A percentile compares a stretch with the other conserved stretches of the same genome.
Evolutionary conservation across 2,329 filamentous ascomycete genomes (phyloP).

Genomic region (Fusarium sp.): DNA sequence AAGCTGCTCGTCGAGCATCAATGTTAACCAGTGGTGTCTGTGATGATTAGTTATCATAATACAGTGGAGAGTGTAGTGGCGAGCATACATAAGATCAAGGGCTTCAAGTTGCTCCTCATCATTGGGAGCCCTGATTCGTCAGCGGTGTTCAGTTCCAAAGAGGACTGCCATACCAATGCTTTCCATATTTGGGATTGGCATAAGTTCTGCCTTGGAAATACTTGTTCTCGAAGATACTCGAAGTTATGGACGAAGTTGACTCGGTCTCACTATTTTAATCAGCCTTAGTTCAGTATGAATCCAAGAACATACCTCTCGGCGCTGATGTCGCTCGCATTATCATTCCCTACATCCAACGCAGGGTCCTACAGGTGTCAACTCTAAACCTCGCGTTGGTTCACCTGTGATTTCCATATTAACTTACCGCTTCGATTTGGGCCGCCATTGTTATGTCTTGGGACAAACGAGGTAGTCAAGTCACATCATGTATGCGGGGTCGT

Average conservation of each 20-base stretch:
- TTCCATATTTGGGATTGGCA: constrained; percentile 46
- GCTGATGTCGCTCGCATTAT: constrained; percentile 24
- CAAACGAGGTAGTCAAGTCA: not conserved
- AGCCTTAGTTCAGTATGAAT: fast-evolving
- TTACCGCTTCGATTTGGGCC: constrained; percentile 29
- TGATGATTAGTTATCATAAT: fast-evolving
- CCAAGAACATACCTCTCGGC: constrained; percentile 11
- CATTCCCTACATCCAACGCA: constrained; percentile 9
- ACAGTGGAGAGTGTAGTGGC: fast-evolving
- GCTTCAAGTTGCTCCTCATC: constrained; percentile 45
- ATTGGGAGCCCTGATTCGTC: constrained; percentile 36
- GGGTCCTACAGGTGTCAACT: constrained; percentile 22
- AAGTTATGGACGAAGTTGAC: constrained; percentile 41
- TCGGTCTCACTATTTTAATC: constrained; percentile 25
- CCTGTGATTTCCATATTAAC: not conserved
- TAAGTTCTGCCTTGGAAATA: constrained; percentile 43
- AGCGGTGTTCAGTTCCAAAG: not conserved
- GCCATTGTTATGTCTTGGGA: constrained; percentile 5
- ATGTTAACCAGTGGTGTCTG: constrained; percentile 43
- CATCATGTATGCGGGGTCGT: constrained; percentile 7
- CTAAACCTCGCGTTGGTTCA: fast-evolving
- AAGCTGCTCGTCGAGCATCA: constrained; percentile 42
- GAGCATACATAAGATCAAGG: constrained; percentile 41
- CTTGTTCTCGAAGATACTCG: constrained; percentile 42
- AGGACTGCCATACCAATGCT: constrained; percentile 27